phyloP scores from a whole-genome alignment of 2,329 filamentous ascomycete species.

The Clonostachys byssicola region DNA sequence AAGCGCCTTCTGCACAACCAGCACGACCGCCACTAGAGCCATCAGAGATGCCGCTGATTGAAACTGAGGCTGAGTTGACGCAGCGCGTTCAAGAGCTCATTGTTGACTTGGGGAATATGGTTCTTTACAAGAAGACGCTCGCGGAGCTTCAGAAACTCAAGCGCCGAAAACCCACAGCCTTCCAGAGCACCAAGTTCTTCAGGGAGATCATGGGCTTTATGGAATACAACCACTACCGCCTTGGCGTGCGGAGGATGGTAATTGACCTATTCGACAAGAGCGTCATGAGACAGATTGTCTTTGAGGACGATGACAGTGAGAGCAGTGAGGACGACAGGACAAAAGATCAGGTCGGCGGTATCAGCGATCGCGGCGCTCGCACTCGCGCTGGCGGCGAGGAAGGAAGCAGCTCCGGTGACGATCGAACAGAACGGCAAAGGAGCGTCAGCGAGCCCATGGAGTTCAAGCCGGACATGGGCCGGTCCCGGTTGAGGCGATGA shows the following conservation, averaged over 20 bases:
- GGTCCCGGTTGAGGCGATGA: slow-evolving; percentile 22
- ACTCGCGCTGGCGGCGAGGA: slow-evolving; percentile 8
- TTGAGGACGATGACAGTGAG: slow-evolving; percentile 60
- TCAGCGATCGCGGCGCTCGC: background rate
- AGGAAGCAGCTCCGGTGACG: slow-evolving; percentile 40
- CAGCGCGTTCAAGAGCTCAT: slow-evolving; percentile 82
- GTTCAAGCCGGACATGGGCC: slow-evolving; percentile 22
- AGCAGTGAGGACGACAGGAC: slow-evolving; percentile 28
- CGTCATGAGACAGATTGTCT: slow-evolving; percentile 79
- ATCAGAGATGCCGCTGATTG: slow-evolving; percentile 35
- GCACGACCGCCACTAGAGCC: slow-evolving; percentile 20
- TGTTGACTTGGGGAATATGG: slow-evolving; percentile 86
- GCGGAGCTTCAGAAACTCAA: slow-evolving; percentile 79
- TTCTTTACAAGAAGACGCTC: slow-evolving; percentile 83
- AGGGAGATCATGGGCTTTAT: slow-evolving; percentile 79
- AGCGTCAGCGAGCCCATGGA: slow-evolving; percentile 42
- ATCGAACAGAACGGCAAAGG: slow-evolving; percentile 54
- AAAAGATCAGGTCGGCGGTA: slow-evolving; percentile 44
- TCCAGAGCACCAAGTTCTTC: slow-evolving; percentile 75
- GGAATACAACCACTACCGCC: slow-evolving; percentile 83
- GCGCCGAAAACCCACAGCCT: slow-evolving; percentile 68
- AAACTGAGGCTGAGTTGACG: slow-evolving; percentile 60
- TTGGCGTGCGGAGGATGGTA: slow-evolving; percentile 83
- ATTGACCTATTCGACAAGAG: slow-evolving; percentile 92
- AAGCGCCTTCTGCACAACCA: slow-evolving; percentile 34